Base-by-base conservation (phyloP, 306 rosid species). In the Oxytropis ochrocephala region DNA sequence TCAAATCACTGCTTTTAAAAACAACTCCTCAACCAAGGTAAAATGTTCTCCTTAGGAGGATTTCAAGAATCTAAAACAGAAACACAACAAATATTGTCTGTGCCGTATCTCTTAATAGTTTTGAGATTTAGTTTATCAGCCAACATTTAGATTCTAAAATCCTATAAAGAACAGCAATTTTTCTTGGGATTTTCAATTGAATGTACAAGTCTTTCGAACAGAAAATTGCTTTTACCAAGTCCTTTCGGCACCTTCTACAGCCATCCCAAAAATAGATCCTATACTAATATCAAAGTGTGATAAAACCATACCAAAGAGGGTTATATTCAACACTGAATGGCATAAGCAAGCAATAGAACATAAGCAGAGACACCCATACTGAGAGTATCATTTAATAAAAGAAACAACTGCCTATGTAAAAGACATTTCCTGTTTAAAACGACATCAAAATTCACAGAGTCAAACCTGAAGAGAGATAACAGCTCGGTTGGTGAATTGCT, bases 381-480 rank as follows among this genome's bases (percentile, higher is more conserved):
- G 47, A 59, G 35, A 52, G 47, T 19, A 14, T 12, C 48, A 80
- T 27, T 68, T 7, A 53, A 78, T 38, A 38, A 62, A 11, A 75
- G 36, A 63, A 64, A 59, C 50, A 64, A 41, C 13, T 39, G 24
- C 12, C 13, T 38, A 1, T 39, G 49, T 54, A 58, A 66, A 73
- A 13, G 77, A 14, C 61, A 66, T 67, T 64, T 17, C 48, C 57
- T 32, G 59, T 64, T 53, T 41, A 63, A 32, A 51, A 62, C 30
- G 64, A 56, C 8, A 44, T 58, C 49, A 39, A 61, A 38, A 77
- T 71, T 50, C 21, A 60, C 49, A 49, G 73, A 62, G 54, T 33
- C 88, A 52, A 78, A 94, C 98, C 97, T 94, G 96, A 65, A 90
- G 89, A 78, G 98, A 94, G 59, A 85, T 81, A 67, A 94, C 87